These are phyloP conservation scores for Batkoa obscura DNA, from an alignment of 371 early-diverging fungal species.

Conservation along the genomic window DNA sequence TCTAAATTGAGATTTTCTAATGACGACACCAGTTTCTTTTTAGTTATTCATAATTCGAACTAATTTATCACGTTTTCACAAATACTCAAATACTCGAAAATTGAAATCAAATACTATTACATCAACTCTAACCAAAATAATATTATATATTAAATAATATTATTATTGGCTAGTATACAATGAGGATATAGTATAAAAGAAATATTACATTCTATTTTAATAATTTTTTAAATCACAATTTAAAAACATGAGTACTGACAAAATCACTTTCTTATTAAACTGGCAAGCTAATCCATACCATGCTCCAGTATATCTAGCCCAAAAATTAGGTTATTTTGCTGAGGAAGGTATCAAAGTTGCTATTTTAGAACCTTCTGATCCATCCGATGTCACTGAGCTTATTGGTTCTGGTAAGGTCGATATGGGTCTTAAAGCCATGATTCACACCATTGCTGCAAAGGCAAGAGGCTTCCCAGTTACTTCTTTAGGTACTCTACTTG, in stretches of 20 bases:
- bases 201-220: no score
- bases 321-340: slow-evolving; percentile 32
- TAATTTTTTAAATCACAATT: no score
- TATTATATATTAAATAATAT: no score
- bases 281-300: slow-evolving; percentile 45
- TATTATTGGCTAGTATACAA: no score
- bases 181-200: no score
- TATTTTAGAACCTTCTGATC: slow-evolving; percentile 40
- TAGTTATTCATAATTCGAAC: no score
- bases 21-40: no score
- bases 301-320: slow-evolving; percentile 38
- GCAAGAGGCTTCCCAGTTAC: slow-evolving; percentile 42
- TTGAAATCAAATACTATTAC: no score
- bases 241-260: slow-evolving; percentile 21
- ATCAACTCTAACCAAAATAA: no score
- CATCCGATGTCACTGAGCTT: slow-evolving; percentile 42
- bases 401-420: slow-evolving; percentile 42
- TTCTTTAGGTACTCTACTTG: slow-evolving; percentile 39
- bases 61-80: no score
- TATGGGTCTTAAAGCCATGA: slow-evolving; percentile 46
- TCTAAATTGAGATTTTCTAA: no score
- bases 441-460: slow-evolving; percentile 46
- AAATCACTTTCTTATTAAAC: slow-evolving; percentile 32
- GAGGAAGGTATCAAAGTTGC: slow-evolving; percentile 40
- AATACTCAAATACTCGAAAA: no score